Evolutionary conservation across 306 rosid species (phyloP).

Genomic region (Rubus parviflorus): DNA sequence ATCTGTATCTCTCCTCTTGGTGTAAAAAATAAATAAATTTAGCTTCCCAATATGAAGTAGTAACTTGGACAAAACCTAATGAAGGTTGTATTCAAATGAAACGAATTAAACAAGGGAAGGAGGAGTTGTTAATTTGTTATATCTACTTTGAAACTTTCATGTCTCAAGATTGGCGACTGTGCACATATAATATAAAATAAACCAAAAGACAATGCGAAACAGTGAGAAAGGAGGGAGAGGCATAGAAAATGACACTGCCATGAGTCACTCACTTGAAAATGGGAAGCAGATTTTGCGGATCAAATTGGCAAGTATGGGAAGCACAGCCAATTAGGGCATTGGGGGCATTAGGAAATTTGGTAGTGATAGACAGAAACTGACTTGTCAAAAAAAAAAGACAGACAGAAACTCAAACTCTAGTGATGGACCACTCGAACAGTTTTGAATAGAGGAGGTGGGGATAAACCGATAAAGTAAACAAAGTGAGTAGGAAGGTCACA

Average conservation of each 20-base stretch:
- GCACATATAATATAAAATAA: background rate
- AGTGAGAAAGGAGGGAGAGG: background rate
- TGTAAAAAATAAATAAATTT: background rate
- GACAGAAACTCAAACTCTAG: background rate
- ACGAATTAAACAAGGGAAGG: background rate
- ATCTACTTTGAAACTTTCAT: background rate
- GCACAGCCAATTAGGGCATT: background rate
- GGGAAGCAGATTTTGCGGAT: slow-evolving; percentile 14
- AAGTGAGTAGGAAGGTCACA: background rate
- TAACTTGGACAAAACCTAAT: background rate
- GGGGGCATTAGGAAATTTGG: background rate
- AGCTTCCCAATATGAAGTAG: background rate
- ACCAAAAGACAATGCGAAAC: background rate
- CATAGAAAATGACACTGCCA: background rate
- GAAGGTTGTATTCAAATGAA: background rate
- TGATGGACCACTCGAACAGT: background rate
- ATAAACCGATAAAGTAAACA: background rate
- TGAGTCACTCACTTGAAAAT: background rate
- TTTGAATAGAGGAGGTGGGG: background rate
- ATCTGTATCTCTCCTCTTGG: background rate
- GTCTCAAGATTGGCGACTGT: background rate
- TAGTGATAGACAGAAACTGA: background rate
- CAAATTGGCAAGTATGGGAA: slow-evolving; percentile 7
- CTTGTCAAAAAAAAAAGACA: too few species aligned
- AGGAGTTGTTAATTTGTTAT: background rate